Evolutionary conservation across 176 grass and related monocot species (phyloP).

Genomic region (Panicum miliaceum): DNA sequence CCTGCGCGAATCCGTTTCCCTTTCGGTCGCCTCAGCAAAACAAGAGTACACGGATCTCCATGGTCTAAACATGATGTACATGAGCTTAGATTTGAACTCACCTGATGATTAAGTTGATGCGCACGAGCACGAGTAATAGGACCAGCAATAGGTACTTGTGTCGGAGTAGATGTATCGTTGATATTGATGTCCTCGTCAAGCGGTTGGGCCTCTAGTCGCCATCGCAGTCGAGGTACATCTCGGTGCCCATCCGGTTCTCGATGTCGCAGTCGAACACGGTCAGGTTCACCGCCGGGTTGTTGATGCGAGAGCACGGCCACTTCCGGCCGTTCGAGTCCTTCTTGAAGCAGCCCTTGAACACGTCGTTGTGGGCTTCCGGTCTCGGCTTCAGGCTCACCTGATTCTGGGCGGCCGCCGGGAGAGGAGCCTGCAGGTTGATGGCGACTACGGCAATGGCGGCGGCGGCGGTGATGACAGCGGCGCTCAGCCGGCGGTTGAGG

Average conservation of each 20-base stretch:
- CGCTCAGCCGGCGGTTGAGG: background rate
- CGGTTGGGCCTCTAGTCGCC: background rate
- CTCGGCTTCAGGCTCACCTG: background rate
- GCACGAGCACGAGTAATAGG: no score
- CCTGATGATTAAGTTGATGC: no score
- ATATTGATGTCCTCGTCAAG: no score
- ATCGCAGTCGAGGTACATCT: background rate
- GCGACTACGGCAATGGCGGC: background rate
- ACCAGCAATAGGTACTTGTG: no score
- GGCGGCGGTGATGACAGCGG: background rate
- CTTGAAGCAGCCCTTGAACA: background rate
- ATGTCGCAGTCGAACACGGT: constrained; percentile 22
- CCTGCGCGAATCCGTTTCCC: no score
- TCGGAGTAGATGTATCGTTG: no score
- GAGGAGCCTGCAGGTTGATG: background rate
- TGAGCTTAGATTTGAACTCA: no score
- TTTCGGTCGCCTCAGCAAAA: no score
- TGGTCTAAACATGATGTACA: no score
- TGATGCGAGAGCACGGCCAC: background rate
- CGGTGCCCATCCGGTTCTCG: constrained; percentile 30
- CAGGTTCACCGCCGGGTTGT: background rate
- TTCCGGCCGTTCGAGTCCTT: constrained; percentile 12
- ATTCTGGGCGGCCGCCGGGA: background rate
- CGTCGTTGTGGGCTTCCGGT: background rate
- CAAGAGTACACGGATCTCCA: no score